Percentiles rank a stretch among this genome's conserved stretches.
Conservation (phyloP, 2,329 filamentous ascomycete species). For the Nothomitra cinnamomea region DNA sequence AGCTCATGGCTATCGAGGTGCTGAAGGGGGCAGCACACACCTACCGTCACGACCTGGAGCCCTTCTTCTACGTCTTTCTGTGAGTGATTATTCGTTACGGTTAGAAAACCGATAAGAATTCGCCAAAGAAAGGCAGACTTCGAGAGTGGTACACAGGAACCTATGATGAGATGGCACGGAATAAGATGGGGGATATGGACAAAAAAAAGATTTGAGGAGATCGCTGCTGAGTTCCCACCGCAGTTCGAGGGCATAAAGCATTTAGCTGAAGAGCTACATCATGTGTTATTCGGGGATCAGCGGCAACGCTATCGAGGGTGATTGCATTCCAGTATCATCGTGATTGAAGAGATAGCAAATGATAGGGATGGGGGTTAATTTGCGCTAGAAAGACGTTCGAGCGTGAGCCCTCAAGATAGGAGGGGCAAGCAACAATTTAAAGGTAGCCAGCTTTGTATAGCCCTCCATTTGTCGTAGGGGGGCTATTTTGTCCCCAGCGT, state of each 20-base stretch:
- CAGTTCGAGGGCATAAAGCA: slow-evolving; percentile 14
- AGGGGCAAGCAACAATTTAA: too few relatives aligned
- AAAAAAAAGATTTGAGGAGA: slow-evolving; percentile 13
- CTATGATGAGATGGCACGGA: slow-evolving; percentile 14
- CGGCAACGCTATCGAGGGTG: too few relatives aligned
- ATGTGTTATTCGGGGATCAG: slow-evolving; percentile 17
- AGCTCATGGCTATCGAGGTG: slow-evolving; percentile 8
- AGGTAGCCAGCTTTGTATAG: too few relatives aligned
- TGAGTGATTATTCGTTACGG: slow-evolving; percentile 11
- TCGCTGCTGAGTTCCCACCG: slow-evolving; percentile 15
- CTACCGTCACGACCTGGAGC: slow-evolving; percentile 8
- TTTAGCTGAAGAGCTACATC: slow-evolving; percentile 13
- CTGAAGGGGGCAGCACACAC: slow-evolving; percentile 5
- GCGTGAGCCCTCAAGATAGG: too few relatives aligned
- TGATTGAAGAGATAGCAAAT: too few relatives aligned
- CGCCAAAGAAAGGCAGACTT: slow-evolving; percentile 1
- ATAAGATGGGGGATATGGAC: slow-evolving; percentile 12
- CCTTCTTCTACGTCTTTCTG: slow-evolving; percentile 9
- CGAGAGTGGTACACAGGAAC: slow-evolving; percentile 15
- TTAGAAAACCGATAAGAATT: slow-evolving; percentile 14
- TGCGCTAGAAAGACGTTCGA: too few relatives aligned
- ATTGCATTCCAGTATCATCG: too few relatives aligned
- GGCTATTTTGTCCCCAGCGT: too few relatives aligned
- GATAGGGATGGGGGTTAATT: too few relatives aligned
- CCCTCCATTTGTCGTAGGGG: too few relatives aligned